Evolutionary conservation across 331 rosid species (phyloP).

Genomic region (Malus hybrid): DNA sequence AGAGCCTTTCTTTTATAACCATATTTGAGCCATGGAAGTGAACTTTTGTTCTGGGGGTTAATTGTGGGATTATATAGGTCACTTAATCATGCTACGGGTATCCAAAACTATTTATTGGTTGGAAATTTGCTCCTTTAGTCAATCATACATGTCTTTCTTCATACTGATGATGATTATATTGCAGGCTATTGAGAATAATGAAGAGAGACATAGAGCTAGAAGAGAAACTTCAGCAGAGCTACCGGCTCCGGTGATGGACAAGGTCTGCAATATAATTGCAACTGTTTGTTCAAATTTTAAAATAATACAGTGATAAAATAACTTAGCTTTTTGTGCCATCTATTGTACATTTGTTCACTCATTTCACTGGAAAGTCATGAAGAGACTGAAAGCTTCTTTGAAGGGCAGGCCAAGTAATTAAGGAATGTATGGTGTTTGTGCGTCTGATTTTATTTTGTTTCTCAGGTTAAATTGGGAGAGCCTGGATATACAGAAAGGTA

Average conservation of each 20-base stretch:
- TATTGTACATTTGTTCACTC: not conserved
- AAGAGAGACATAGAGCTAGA: slow-evolving; percentile 65
- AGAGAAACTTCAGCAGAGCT: slow-evolving; percentile 59
- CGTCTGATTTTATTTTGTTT: not conserved
- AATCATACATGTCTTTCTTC: not conserved
- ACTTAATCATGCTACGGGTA: not conserved
- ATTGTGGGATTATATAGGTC: not conserved
- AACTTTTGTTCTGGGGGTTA: not conserved
- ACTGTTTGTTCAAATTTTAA: not conserved
- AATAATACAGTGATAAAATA: not conserved
- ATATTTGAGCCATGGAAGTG: not conserved
- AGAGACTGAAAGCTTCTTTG: not conserved
- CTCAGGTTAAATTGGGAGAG: slow-evolving; percentile 87
- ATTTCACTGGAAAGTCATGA: not conserved
- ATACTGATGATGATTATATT: slow-evolving; percentile 22
- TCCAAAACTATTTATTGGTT: not conserved
- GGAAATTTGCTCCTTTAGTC: not conserved
- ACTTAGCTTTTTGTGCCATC: not conserved
- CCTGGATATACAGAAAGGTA: slow-evolving; percentile 96
- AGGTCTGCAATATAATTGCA: slow-evolving; percentile 39
- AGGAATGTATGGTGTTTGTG: not conserved
- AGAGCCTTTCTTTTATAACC: not conserved
- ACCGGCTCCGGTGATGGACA: slow-evolving; percentile 50
- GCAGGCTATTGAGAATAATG: slow-evolving; percentile 75
- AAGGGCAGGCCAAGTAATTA: not conserved